Base-by-base conservation (phyloP, 169 alveolate genomes). In the Plasmodium gaboni region DNA sequence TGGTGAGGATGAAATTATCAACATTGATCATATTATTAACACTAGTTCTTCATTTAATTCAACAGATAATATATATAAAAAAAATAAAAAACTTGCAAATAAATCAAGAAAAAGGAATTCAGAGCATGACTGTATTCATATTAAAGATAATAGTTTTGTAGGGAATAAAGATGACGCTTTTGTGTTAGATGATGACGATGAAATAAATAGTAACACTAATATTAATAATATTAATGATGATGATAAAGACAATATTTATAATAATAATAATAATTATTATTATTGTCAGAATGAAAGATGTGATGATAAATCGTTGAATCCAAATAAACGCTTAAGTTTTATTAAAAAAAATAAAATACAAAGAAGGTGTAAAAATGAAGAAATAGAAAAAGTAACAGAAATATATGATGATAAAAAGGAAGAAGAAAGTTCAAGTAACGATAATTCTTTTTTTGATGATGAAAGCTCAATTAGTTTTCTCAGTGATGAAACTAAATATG, bases 381-480 rank as follows among this genome's bases (percentile, higher is more conserved):
- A 65, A 38, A 2, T 0, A 0, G 69, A 26, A 60, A 60, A 26
- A 60, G n/a, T 10, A n/a, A 38, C 22, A 67, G n/a, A 15, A n/a
- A 42, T 38, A 38, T 70, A 10, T 28, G 70, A 69, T 24, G 55
- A 51, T 53, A 55, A 46, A 24, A 78, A 78, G 19, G 67, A 59
- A 26, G 78, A 78, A 1, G 72, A 69, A 8, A 9, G n/a, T 59
- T 19, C 67, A 9, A 64, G 78, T 65, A 70, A 65, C 17, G n/a
- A 19, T 50, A 71, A 78, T 13, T 63, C 89, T 0, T 64, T 64
- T 78, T 78, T 78, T n/a, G 89, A 78, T 28, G 26, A 63, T 28
- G n/a, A 70, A 17, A 78, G 89, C n/a, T 78, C 89, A 13, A 78
- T 78, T 22, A 42, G 68, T 38, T 78, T 78, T 65, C 67, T 78